phyloP scores from a whole-genome alignment of 2,329 filamentous ascomycete genomes.

The Fusarium lateritium region DNA sequence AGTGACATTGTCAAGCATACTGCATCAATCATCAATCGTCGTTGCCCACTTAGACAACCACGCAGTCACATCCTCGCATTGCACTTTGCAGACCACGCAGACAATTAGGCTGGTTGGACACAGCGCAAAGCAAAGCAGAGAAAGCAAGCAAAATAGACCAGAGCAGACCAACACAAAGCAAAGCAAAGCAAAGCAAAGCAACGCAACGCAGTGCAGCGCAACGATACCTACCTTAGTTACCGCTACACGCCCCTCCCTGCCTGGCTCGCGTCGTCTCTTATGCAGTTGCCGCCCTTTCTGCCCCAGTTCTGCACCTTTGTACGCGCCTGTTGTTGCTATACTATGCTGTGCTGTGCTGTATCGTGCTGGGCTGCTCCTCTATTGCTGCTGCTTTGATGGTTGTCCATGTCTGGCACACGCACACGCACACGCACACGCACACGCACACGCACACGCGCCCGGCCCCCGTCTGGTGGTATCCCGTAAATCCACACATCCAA shows the following conservation, averaged over 20 bases:
- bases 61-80: slow-evolving; percentile 43
- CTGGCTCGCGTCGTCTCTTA: slow-evolving; percentile 28
- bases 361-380: slow-evolving; percentile 23
- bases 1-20: slow-evolving; percentile 46
- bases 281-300: slow-evolving; percentile 40
- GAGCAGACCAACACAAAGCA: neutral
- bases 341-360: slow-evolving; percentile 29
- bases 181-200: neutral
- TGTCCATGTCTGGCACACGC: slow-evolving; percentile 35
- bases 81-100: slow-evolving; percentile 31
- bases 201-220: neutral
- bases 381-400: slow-evolving; percentile 32
- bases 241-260: slow-evolving; percentile 35
- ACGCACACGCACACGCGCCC: slow-evolving; percentile 49
- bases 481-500: slow-evolving; percentile 41
- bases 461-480: slow-evolving; percentile 43
- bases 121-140: slow-evolving; percentile 9
- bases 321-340: slow-evolving; percentile 40
- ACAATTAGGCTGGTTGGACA: slow-evolving; percentile 16
- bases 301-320: slow-evolving; percentile 31
- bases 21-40: slow-evolving; percentile 43
- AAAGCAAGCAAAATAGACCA: neutral
- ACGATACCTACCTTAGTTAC: neutral
- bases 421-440: slow-evolving; percentile 48
- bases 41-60: slow-evolving; percentile 32